Percentiles rank a stretch among this genome's conserved stretches.
phyloP scores from a whole-genome alignment of 306 rosid species.

The Vigna reflexopilosa region DNA sequence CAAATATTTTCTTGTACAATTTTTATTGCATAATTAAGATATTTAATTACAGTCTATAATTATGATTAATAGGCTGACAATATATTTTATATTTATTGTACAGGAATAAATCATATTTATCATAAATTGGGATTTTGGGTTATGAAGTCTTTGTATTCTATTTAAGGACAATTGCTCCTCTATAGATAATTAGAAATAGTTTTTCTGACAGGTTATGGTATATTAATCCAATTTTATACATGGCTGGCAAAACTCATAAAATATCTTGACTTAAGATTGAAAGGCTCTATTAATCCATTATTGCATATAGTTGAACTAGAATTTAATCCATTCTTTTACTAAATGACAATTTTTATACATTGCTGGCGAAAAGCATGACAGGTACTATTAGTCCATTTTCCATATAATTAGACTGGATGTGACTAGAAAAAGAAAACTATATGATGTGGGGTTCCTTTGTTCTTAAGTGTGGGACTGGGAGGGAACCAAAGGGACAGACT shows the following conservation, averaged over 20 bases:
- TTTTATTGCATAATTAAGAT: too few species aligned
- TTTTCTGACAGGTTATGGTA: neutral
- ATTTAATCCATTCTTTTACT: neutral
- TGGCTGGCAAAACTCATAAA: neutral
- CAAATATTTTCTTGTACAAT: too few species aligned
- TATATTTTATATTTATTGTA: too few species aligned
- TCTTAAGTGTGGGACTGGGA: neutral
- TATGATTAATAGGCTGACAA: too few species aligned
- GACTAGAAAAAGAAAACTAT: neutral
- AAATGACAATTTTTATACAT: neutral
- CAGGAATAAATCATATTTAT: too few species aligned
- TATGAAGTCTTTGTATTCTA: too few species aligned
- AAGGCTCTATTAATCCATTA: too few species aligned
- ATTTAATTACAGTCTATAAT: too few species aligned
- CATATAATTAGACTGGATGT: neutral
- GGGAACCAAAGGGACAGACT: neutral
- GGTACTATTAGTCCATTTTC: too few species aligned
- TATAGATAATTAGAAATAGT: too few species aligned
- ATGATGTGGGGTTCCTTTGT: neutral
- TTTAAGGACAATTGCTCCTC: too few species aligned
- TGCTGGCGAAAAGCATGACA: neutral
- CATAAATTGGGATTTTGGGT: too few species aligned
- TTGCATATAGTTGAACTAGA: neutral
- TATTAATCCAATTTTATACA: neutral
- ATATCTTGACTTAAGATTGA: neutral